Percentiles rank a stretch among this genome's conserved stretches.
phyloP scores from a whole-genome alignment of 768 basidiomycete genomes.

The Kwoniella mangroviensis region DNA sequence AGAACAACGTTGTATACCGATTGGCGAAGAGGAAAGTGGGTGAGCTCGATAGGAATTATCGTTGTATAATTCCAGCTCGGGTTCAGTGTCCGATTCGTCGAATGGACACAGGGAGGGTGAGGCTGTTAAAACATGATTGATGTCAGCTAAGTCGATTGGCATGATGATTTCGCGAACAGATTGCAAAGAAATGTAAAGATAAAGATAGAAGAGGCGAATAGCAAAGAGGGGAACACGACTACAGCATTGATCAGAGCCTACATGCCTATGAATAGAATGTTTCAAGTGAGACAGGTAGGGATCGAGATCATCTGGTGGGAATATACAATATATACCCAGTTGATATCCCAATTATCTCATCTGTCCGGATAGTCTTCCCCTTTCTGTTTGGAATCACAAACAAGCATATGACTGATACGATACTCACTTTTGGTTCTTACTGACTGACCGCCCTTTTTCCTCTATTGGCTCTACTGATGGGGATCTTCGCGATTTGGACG shows the following conservation, averaged over 20 bases:
- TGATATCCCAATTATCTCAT: background rate
- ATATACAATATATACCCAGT: background rate
- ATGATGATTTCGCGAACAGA: background rate
- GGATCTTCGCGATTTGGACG: background rate
- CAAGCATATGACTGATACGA: background rate
- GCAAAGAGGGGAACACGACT: background rate
- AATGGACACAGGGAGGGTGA: background rate
- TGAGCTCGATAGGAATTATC: background rate
- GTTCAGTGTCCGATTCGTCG: constrained; percentile 1
- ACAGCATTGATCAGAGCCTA: background rate
- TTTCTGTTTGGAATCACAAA: background rate
- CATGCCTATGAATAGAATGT: background rate
- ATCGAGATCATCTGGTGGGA: background rate
- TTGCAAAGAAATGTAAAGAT: background rate
- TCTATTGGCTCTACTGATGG: background rate
- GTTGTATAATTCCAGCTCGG: background rate
- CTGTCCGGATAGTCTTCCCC: background rate
- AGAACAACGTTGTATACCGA: background rate
- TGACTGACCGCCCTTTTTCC: background rate
- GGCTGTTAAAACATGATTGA: constrained; percentile 13
- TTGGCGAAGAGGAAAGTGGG: background rate
- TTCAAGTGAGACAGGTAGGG: background rate
- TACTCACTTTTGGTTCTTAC: background rate
- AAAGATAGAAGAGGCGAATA: background rate
- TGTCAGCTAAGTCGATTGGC: constrained; percentile 9